Evolutionary conservation across 2,329 filamentous ascomycete genomes (phyloP).

Genomic region (Mariannaea sp.): DNA sequence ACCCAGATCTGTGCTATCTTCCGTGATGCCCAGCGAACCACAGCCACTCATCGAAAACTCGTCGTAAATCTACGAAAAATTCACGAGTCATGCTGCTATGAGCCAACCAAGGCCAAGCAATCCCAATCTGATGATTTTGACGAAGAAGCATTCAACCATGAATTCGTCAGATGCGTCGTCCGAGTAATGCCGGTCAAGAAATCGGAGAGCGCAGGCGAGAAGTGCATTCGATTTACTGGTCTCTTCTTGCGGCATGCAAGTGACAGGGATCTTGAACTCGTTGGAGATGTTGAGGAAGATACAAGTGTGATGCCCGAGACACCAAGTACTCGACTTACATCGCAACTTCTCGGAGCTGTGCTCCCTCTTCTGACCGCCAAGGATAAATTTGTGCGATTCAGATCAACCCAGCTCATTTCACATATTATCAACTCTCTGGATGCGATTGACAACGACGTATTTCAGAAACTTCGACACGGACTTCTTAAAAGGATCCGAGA

Average conservation of each 20-base stretch:
- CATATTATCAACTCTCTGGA: conserved; percentile 93
- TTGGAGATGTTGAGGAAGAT: conserved; percentile 68
- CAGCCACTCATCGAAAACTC: conserved; percentile 87
- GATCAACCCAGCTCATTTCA: conserved; percentile 86
- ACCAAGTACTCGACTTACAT: conserved; percentile 78
- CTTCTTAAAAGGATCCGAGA: conserved; percentile 87
- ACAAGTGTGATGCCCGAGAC: conserved; percentile 78
- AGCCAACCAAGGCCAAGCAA: conserved; percentile 59
- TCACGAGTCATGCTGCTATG: conserved; percentile 81
- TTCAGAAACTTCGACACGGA: conserved; percentile 77
- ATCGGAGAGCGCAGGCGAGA: conserved; percentile 85
- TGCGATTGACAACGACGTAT: conserved; percentile 89
- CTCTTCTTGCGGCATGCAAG: conserved; percentile 77
- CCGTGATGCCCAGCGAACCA: conserved; percentile 84
- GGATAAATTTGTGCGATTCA: conserved; percentile 90
- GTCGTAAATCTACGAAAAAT: conserved; percentile 87
- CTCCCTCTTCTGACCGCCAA: conserved; percentile 81
- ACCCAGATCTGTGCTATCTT: conserved; percentile 75
- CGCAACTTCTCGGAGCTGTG: conserved; percentile 72
- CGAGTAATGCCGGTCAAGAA: conserved; percentile 88
- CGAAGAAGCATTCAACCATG: conserved; percentile 84
- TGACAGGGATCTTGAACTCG: conserved; percentile 72
- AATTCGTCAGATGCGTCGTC: conserved; percentile 82
- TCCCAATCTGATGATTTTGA: conserved; percentile 68
- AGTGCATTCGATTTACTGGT: conserved; percentile 83